Evolutionary conservation across 148 eudicot genomes (phyloP), one percentile per base, ranked within the genome.

Genomic region (Cornus controversa): DNA sequence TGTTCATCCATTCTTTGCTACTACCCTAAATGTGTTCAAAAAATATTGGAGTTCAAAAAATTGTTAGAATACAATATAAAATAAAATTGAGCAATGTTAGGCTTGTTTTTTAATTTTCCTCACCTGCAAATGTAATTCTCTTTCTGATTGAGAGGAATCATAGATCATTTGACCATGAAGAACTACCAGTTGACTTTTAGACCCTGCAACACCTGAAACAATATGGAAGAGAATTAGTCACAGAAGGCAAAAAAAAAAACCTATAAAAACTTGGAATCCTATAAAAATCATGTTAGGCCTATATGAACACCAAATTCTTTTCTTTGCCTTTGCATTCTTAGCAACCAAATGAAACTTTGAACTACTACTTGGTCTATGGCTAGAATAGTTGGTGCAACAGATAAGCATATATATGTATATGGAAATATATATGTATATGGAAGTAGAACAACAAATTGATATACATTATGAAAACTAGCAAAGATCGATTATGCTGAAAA

Each of bases 121-220:
- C 20, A 85, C 84, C 84, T 69, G 74, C 10, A 72, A 14, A 5
- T 54, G 70, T 22, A 68, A 24, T 40, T 75, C 67, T 45, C 53
- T 72, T 42, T 71, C 37, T 66, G 75, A 47, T 58, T 60, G 64
- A 8, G 66, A 58, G 67, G 67, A 15, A 13, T 28, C 68, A 31
- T 67, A 53, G 7, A 37, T 63, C 37, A 22, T 66, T 2, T 53
- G 78, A 23, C 60, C 26, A 54, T 66, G 23, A 31, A 78, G 72
- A 81, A 28, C 73, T 76, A 14, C 68, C 23, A 22, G 24, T 26
- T 74, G 80, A 70, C 47, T 67, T 80, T 77, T 76, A 2, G 75
- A 77, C 15, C 88, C 83, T 80, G 85, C 75, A 34, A 60, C 64
- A 20, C 64, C 64, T 60, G 64, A 60, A 60, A 60, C 20, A 1